A percentile compares a stretch with the other conserved stretches of the same genome.
Evolutionary conservation across 2,329 filamentous ascomycete species (phyloP).

Genomic region (Drechslera avenae): DNA sequence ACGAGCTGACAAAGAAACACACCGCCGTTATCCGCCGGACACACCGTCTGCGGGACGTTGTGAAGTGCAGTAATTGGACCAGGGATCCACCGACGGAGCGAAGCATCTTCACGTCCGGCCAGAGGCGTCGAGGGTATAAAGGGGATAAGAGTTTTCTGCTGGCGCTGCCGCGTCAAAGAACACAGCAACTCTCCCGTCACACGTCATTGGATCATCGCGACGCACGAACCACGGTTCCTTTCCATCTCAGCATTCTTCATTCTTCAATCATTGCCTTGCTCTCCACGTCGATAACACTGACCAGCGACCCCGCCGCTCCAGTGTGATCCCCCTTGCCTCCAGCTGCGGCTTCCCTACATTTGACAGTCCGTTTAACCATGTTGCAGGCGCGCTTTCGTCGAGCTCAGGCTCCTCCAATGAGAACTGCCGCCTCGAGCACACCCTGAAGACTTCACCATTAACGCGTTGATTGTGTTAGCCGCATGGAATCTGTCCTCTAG

Average conservation of each 20-base stretch:
- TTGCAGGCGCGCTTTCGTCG: slow-evolving; percentile 37
- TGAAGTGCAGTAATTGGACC: slow-evolving; percentile 10
- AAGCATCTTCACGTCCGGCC: slow-evolving; percentile 18
- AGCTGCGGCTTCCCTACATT: slow-evolving; percentile 31
- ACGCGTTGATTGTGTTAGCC: slow-evolving; percentile 27
- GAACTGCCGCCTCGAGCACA: slow-evolving; percentile 34
- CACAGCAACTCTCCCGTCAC: slow-evolving; percentile 21
- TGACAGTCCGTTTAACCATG: slow-evolving; percentile 42
- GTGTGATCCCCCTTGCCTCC: slow-evolving; percentile 39
- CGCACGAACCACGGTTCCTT: slow-evolving; percentile 23
- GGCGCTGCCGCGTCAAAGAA: neutral
- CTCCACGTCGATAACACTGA: slow-evolving; percentile 25
- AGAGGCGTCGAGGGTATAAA: slow-evolving; percentile 10
- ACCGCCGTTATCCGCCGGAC: slow-evolving; percentile 24
- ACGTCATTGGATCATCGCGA: slow-evolving; percentile 15
- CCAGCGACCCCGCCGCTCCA: slow-evolving; percentile 29
- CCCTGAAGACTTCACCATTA: slow-evolving; percentile 23
- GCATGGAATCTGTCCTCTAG: slow-evolving; percentile 18
- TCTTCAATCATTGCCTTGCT: neutral
- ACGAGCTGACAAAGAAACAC: slow-evolving; percentile 8
- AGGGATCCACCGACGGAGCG: slow-evolving; percentile 14
- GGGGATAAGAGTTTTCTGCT: neutral
- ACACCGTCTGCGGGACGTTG: slow-evolving; percentile 9
- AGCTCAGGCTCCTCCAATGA: slow-evolving; percentile 38
- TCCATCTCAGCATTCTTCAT: slow-evolving; percentile 14